phyloP scores from a whole-genome alignment of 2,329 filamentous ascomycete species.

The Atkinsonella hypoxylon region DNA sequence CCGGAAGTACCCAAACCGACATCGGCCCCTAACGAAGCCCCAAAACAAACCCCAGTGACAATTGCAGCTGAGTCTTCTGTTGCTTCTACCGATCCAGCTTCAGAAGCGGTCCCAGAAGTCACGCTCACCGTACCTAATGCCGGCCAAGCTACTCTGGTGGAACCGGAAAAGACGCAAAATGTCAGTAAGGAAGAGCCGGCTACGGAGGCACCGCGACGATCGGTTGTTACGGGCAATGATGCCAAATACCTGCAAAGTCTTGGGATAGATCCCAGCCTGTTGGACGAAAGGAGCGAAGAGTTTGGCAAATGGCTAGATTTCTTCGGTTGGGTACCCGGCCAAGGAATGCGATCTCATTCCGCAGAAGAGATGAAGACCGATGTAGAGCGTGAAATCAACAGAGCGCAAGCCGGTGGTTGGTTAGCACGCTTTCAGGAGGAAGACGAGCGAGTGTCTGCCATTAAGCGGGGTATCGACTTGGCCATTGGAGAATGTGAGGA shows the following conservation, averaged over 20 bases:
- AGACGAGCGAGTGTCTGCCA: slow-evolving; percentile 77
- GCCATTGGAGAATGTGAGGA: slow-evolving; percentile 95
- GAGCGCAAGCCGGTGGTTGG: slow-evolving; percentile 88
- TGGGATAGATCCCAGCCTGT: slow-evolving; percentile 63
- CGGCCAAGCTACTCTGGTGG: slow-evolving; percentile 26
- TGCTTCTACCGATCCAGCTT: neutral
- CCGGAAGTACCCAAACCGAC: slow-evolving; percentile 18
- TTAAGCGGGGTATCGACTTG: slow-evolving; percentile 75
- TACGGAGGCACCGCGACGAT: slow-evolving; percentile 43
- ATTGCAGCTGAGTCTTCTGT: neutral
- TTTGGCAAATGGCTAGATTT: slow-evolving; percentile 76
- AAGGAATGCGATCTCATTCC: slow-evolving; percentile 60
- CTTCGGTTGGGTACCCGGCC: slow-evolving; percentile 75
- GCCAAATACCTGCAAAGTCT: slow-evolving; percentile 66
- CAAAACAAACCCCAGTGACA: neutral
- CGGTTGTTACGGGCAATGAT: slow-evolving; percentile 60
- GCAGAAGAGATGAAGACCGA: slow-evolving; percentile 74
- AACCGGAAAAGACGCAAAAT: slow-evolving; percentile 18
- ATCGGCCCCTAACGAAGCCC: neutral
- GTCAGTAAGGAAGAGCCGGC: slow-evolving; percentile 15
- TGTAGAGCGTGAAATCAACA: slow-evolving; percentile 76
- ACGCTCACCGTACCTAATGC: slow-evolving; percentile 41
- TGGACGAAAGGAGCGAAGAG: slow-evolving; percentile 66
- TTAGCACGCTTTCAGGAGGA: slow-evolving; percentile 73
- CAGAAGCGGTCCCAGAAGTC: slow-evolving; percentile 37